Percentiles rank a stretch among this genome's conserved stretches.
phyloP scores from a whole-genome alignment of 228 moss, liverwort and hornwort species.

The Sphagnum fallax region DNA sequence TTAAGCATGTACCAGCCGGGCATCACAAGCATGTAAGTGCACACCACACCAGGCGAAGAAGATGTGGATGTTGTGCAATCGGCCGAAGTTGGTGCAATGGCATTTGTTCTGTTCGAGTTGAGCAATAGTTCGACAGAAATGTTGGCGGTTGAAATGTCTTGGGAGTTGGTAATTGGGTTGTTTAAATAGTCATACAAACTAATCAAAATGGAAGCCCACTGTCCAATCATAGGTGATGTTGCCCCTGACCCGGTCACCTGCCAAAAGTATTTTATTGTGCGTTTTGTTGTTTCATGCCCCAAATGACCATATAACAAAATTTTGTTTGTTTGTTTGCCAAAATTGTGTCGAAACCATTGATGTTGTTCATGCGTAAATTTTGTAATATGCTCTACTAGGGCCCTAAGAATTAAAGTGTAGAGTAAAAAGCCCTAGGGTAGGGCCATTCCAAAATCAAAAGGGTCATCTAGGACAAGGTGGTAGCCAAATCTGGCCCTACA shows the following conservation, averaged over 20 bases:
- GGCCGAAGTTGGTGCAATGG: conserved; percentile 9
- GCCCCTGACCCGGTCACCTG: conserved; percentile 35
- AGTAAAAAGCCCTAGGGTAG: no score
- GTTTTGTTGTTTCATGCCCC: no score
- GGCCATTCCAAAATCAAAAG: no score
- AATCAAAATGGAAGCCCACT: conserved; percentile 18
- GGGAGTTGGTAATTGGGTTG: conserved; percentile 33
- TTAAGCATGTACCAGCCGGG: conserved; percentile 28
- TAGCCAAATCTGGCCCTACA: no score
- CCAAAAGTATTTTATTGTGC: neutral
- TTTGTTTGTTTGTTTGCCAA: no score
- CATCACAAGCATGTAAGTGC: conserved; percentile 17
- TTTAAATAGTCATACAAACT: conserved; percentile 32
- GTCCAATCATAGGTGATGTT: conserved; percentile 19
- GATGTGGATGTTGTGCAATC: conserved; percentile 16
- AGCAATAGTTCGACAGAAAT: conserved; percentile 14
- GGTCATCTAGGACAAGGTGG: no score
- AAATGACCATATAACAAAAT: no score
- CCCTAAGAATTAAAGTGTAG: no score
- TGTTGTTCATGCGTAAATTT: no score
- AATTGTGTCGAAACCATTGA: no score
- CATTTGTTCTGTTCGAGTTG: neutral
- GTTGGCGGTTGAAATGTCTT: conserved; percentile 32
- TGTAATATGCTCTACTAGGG: no score
- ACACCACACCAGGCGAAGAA: conserved; percentile 20